Conservation (phyloP, 805 yeast genomes). For the Torulaspora gathmanii region DNA sequence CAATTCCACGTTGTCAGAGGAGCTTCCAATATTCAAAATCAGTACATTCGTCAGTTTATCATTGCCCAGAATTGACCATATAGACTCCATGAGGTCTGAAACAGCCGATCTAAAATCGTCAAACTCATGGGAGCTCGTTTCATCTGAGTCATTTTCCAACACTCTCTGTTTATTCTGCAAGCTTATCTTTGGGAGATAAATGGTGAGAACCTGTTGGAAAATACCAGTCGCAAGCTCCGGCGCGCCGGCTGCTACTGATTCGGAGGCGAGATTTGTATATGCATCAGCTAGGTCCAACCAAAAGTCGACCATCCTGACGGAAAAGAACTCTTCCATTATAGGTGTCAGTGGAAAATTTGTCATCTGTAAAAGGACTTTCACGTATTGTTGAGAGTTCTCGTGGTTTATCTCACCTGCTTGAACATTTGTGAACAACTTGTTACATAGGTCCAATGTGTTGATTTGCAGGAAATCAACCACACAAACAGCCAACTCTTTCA, state of each 20-base stretch:
- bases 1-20: constrained; percentile 15
- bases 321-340: constrained; percentile 53
- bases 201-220: constrained; percentile 49
- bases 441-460: constrained; percentile 32
- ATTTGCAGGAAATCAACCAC: constrained; percentile 34
- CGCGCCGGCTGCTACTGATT: constrained; percentile 27
- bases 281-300: constrained; percentile 66
- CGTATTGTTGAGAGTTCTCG: constrained; percentile 33
- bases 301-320: constrained; percentile 53
- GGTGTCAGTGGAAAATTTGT: constrained; percentile 57
- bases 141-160: constrained; percentile 31
- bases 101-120: constrained; percentile 65
- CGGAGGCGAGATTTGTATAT: constrained; percentile 39
- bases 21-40: constrained; percentile 27
- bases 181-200: constrained; percentile 67
- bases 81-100: constrained; percentile 68
- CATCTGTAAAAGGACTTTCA: constrained; percentile 47
- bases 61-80: constrained; percentile 61
- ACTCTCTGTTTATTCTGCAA: constrained; percentile 38
- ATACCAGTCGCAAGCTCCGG: constrained; percentile 37
- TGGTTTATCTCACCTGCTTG: constrained; percentile 8
- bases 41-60: constrained; percentile 32
- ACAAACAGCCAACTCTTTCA: constrained; percentile 34
- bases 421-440: constrained; percentile 30
- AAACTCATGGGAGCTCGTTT: constrained; percentile 46